A percentile compares a stretch with the other conserved stretches of the same genome.
These are phyloP conservation scores for Leccinum proliferum DNA, from an alignment of 1,284 basidiomycete species.

Conservation along the genomic window DNA sequence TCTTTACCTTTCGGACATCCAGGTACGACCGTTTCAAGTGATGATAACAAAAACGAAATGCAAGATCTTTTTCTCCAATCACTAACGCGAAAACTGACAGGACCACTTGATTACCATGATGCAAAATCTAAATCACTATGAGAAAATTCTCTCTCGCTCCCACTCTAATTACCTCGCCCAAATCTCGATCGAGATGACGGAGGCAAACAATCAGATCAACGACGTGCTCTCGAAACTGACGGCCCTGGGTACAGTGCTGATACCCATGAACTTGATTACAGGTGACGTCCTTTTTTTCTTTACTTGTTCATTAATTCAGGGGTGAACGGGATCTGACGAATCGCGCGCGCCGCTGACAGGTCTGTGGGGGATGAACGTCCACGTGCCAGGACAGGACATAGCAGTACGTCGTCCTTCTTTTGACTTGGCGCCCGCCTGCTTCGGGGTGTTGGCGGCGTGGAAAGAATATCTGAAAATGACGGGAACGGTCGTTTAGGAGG, in stretches of 20 bases:
- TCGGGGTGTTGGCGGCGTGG: neutral
- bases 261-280: conserved; percentile 95
- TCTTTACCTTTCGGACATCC: conserved; percentile 91
- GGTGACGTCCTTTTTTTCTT: conserved; percentile 36
- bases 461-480: neutral
- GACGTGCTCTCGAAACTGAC: conserved; percentile 99
- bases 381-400: conserved; percentile 80
- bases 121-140: conserved; percentile 98
- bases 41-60: neutral
- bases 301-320: neutral
- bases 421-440: neutral
- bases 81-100: conserved; percentile 30
- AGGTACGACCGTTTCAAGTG: conserved; percentile 32
- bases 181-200: conserved; percentile 99
- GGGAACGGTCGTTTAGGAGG: conserved; percentile 23
- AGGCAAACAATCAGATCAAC: conserved; percentile 99
- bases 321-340: neutral
- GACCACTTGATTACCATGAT: conserved; percentile 99
- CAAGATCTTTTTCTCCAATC: neutral
- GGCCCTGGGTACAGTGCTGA: conserved; percentile 94
- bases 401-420: conserved; percentile 30
- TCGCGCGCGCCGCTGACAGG: conserved; percentile 31
- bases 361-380: conserved; percentile 90
- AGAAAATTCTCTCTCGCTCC: conserved; percentile 97
- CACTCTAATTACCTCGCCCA: conserved; percentile 99